Evolutionary conservation across 2,329 filamentous ascomycete genomes (phyloP), one percentile per base, ranked within the genome.

Genomic region (Penicillium sp.): DNA sequence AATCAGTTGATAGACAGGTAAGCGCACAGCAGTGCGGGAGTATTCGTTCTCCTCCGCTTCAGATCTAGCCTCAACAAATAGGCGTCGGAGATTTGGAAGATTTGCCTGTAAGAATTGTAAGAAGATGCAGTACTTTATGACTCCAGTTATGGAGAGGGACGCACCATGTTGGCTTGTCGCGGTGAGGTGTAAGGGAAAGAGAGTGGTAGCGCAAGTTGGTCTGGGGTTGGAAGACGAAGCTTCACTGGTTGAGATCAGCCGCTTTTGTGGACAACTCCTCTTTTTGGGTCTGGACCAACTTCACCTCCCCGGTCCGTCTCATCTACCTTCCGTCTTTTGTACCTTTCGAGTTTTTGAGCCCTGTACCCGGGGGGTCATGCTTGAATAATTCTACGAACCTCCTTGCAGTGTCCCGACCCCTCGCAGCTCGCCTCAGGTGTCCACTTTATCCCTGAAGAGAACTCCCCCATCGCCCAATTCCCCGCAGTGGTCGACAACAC

Each of bases 11-110:
- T 21, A 17, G 15, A 26, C 15, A 23, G 35, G 60, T 61, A 60
- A 46, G 79, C 91, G 73, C 81, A 97, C 95, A 56, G 95, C 95
- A 78, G 90, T 96, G 68, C 95, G 86, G 15, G 95, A 98, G 69
- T 98, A 95, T 64, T 93, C 91, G 76, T 95, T 91, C 78, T 98
- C 95, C 77, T 99, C 95, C 58, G 91, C 90, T 73, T 98, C 94
- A 3, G 92, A 93, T 62, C 95, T 87, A 35, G 94, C 91, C 80
- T 98, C 94, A 57, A 97, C 94, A 74, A 99, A 98, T 63, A 99
- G 89, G 15, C 95, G 91, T 55, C 95, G 89, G n/a, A 99, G 85
- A 75, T 99, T 98, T 41, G 95, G 95, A 56, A 98, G 87, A 75
- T 79, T 79, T 15, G 77, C 78, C 78, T 79, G 53, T 5, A 50